Percentiles rank a stretch among this genome's conserved stretches.
Conservation (phyloP, 2,329 filamentous ascomycete species). For the Aspergillus proliferans region DNA sequence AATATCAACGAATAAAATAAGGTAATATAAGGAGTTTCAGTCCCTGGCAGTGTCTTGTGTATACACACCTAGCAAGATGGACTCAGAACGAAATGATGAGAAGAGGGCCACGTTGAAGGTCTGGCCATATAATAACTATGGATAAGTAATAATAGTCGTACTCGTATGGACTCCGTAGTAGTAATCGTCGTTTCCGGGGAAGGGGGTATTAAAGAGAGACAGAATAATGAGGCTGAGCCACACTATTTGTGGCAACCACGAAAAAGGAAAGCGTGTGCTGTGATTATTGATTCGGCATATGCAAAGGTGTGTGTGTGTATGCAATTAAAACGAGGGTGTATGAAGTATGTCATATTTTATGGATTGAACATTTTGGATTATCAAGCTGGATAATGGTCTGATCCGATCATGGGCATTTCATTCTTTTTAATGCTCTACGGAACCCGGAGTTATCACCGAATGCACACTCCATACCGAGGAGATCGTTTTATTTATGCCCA, state of each 20-base stretch:
- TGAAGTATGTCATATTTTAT: too few species aligned
- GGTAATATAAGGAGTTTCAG: not conserved
- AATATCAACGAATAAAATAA: not conserved
- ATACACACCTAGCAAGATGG: not conserved
- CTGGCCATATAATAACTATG: not conserved
- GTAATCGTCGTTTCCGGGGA: not conserved
- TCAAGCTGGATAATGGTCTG: too few species aligned
- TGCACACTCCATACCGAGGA: too few species aligned
- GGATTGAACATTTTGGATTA: too few species aligned
- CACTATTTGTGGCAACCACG: not conserved
- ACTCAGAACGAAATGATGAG: conserved; percentile 1
- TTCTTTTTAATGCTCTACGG: too few species aligned
- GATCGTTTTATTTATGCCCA: too few species aligned
- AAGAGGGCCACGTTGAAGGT: conserved; percentile 17
- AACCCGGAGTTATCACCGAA: too few species aligned
- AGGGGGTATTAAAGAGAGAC: not conserved
- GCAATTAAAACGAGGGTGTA: too few species aligned
- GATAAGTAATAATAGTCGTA: not conserved
- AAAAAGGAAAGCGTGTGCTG: not conserved
- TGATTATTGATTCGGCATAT: too few species aligned
- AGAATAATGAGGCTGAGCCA: conserved; percentile 12
- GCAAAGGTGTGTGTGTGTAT: too few species aligned
- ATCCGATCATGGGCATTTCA: too few species aligned
- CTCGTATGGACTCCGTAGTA: not conserved
- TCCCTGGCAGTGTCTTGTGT: not conserved